Conservation (phyloP, 257 asterid genomes). For the Solanum sitiens region DNA sequence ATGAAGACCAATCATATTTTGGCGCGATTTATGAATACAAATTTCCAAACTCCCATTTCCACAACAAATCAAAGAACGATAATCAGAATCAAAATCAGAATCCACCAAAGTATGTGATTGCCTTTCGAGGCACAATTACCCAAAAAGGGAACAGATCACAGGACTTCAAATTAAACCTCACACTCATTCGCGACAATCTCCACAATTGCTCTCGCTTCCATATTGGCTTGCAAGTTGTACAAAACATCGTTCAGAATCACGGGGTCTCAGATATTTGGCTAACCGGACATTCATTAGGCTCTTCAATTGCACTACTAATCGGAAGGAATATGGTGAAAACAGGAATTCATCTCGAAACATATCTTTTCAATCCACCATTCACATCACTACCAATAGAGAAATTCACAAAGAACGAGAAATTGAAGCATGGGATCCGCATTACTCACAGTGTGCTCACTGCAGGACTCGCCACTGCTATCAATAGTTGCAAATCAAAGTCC, state of each 20-base stretch:
- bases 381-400: slow-evolving; percentile 45
- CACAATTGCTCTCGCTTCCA: slow-evolving; percentile 37
- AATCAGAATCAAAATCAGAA: not conserved
- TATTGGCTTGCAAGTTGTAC: slow-evolving; percentile 18
- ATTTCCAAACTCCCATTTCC: slow-evolving; percentile 3
- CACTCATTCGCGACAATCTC: slow-evolving; percentile 29
- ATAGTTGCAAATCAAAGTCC: not conserved
- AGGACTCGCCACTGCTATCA: slow-evolving; percentile 45
- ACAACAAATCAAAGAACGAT: not conserved
- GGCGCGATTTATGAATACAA: slow-evolving; percentile 48
- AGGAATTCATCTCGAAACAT: slow-evolving; percentile 39
- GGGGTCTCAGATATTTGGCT: slow-evolving; percentile 41
- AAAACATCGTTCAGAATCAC: not conserved
- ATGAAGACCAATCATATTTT: slow-evolving; percentile 41
- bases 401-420: slow-evolving; percentile 26
- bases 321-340: slow-evolving; percentile 39
- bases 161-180: slow-evolving; percentile 54
- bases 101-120: slow-evolving; percentile 41
- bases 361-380: slow-evolving; percentile 73
- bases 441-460: slow-evolving; percentile 44
- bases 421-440: slow-evolving; percentile 42
- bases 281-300: slow-evolving; percentile 70
- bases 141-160: slow-evolving; percentile 28
- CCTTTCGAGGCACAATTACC: slow-evolving; percentile 58
- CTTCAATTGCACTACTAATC: slow-evolving; percentile 49